phyloP scores from a whole-genome alignment of 495 filamentous ascomycete species.

The Talaromyces adpressus region DNA sequence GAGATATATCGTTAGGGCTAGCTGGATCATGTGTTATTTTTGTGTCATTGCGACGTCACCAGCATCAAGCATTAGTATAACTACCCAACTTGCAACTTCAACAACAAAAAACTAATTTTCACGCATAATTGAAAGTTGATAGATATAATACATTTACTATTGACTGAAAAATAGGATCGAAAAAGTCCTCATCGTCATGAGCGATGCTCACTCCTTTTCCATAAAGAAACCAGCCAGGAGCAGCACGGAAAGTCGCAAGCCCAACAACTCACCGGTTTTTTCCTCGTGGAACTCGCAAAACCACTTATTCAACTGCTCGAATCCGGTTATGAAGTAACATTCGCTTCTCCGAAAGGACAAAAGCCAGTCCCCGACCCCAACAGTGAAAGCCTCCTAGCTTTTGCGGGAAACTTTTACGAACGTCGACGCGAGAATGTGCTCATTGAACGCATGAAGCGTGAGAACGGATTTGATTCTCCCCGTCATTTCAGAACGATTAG shows the following conservation, averaged over 20 bases:
- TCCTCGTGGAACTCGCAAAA: slow-evolving; percentile 38
- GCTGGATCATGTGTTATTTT: neutral
- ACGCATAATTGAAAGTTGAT: neutral
- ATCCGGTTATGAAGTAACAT: slow-evolving; percentile 29
- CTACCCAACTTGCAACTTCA: neutral
- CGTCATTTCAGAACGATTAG: slow-evolving; percentile 19
- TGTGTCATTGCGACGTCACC: slow-evolving; percentile 5
- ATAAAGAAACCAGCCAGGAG: slow-evolving; percentile 22
- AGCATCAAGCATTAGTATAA: neutral
- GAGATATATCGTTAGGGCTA: neutral
- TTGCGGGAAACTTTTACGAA: slow-evolving; percentile 36
- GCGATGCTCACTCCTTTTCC: slow-evolving; percentile 28
- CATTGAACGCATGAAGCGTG: slow-evolving; percentile 29
- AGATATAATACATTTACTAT: neutral
- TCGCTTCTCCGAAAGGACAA: slow-evolving; percentile 28
- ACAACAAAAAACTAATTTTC: neutral
- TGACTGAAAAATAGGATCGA: slow-evolving; percentile 5
- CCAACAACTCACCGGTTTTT: slow-evolving; percentile 33
- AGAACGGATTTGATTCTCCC: slow-evolving; percentile 28
- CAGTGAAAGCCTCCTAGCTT: slow-evolving; percentile 26
- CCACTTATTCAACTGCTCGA: slow-evolving; percentile 31
- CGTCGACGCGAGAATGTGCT: slow-evolving; percentile 27
- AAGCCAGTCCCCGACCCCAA: slow-evolving; percentile 29
- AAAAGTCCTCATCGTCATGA: slow-evolving; percentile 36
- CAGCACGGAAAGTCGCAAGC: slow-evolving; percentile 14